Evolutionary conservation across 306 rosid species (phyloP).

Genomic region (Clitoria ternatea): DNA sequence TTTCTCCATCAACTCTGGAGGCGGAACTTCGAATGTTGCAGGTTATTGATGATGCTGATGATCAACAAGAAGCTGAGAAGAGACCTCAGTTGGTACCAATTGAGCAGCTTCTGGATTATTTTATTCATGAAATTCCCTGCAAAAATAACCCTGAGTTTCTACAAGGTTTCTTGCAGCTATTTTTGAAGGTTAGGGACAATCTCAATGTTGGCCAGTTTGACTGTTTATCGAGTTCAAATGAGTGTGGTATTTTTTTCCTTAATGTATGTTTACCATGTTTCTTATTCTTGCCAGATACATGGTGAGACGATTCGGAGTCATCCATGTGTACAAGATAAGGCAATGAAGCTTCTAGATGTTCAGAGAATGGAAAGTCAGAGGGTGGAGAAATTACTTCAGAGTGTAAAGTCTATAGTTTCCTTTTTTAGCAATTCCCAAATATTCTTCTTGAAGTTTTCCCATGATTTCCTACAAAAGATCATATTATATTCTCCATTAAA

Average conservation of each 20-base stretch:
- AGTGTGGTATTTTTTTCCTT: constrained; percentile 20
- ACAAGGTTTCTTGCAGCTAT: constrained; percentile 74
- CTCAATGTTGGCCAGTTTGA: background rate
- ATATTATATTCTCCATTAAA: background rate
- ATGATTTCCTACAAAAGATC: constrained; percentile 41
- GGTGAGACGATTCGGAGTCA: constrained; percentile 81
- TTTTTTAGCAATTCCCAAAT: constrained; percentile 76
- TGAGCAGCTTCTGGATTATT: constrained; percentile 73
- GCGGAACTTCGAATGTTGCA: constrained; percentile 82
- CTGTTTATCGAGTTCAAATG: background rate
- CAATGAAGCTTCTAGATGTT: constrained; percentile 69
- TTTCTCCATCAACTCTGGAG: constrained; percentile 77
- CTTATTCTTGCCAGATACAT: constrained; percentile 55
- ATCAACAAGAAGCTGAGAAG: constrained; percentile 51
- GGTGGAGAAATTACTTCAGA: constrained; percentile 73
- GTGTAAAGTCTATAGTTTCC: constrained; percentile 64
- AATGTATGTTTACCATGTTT: constrained; percentile 1
- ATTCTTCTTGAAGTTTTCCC: constrained; percentile 55
- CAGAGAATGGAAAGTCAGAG: constrained; percentile 72
- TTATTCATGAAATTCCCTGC: constrained; percentile 58
- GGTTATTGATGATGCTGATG: constrained; percentile 58
- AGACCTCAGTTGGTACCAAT: too few relatives aligned
- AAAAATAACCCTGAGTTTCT: constrained; percentile 79
- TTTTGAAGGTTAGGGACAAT: constrained; percentile 57
- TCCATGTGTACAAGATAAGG: constrained; percentile 65